phyloP scores from a whole-genome alignment of 2,329 filamentous ascomycete species.

The Paecilomyces formosus region DNA sequence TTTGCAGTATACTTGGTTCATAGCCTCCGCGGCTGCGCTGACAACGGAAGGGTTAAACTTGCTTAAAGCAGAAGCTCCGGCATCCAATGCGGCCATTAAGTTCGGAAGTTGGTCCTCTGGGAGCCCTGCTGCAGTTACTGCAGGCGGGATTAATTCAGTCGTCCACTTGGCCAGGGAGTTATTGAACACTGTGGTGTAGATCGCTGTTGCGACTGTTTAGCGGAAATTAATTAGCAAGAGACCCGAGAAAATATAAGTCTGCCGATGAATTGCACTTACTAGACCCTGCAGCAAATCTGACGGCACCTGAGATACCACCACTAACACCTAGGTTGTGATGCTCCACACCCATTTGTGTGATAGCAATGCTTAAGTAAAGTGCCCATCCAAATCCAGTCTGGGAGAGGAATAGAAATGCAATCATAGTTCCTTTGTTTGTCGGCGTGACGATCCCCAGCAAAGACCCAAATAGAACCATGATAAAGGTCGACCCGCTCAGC shows the following conservation, averaged over 20 bases:
- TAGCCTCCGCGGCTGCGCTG: conserved; percentile 12
- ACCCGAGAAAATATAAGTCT: not conserved
- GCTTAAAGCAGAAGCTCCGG: conserved; percentile 10
- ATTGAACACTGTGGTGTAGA: conserved; percentile 37
- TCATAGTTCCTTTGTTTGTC: conserved; percentile 37
- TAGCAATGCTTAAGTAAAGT: conserved; percentile 42
- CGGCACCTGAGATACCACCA: conserved; percentile 37
- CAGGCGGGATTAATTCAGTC: conserved; percentile 24
- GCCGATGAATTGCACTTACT: conserved; percentile 6
- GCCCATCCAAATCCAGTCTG: conserved; percentile 42
- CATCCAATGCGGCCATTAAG: conserved; percentile 19
- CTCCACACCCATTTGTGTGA: conserved; percentile 44
- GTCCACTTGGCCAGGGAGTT: conserved; percentile 27
- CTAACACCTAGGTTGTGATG: conserved; percentile 42
- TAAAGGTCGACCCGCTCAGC: conserved; percentile 33
- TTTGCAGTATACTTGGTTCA: conserved; percentile 16
- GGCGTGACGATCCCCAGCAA: conserved; percentile 39
- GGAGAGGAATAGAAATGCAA: conserved; percentile 42
- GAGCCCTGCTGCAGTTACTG: conserved; percentile 29
- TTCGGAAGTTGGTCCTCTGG: conserved; percentile 19
- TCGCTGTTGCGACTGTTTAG: conserved; percentile 27
- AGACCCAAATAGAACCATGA: conserved; percentile 44
- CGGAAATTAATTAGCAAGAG: not conserved
- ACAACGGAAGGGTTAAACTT: conserved; percentile 13
- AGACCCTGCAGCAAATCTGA: conserved; percentile 37